These are phyloP conservation scores for Phytopythium aichiense DNA, from an alignment of 352 stramenopile genomes.

Conservation along the genomic window DNA sequence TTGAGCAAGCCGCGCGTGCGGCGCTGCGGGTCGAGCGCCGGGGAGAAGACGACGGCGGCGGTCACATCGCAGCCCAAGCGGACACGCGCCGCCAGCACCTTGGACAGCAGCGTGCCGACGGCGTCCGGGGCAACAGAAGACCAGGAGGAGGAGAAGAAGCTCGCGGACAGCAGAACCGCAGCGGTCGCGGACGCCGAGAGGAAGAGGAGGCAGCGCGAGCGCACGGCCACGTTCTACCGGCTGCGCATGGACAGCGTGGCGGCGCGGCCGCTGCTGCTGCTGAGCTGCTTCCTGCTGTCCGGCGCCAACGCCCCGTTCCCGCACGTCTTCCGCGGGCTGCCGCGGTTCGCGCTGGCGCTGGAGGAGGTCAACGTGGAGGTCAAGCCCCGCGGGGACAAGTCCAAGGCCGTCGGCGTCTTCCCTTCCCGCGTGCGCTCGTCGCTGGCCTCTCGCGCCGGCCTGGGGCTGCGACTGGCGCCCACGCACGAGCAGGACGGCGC, in stretches of 20 bases:
- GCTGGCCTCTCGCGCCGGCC: slow-evolving; percentile 37
- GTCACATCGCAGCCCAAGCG: background rate
- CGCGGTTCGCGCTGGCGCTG: slow-evolving; percentile 64
- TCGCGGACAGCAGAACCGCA: slow-evolving; percentile 12
- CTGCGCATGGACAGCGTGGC: slow-evolving; percentile 28
- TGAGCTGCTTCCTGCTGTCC: slow-evolving; percentile 67
- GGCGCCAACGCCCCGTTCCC: slow-evolving; percentile 74
- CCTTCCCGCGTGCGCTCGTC: slow-evolving; percentile 70
- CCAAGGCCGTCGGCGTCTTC: slow-evolving; percentile 21
- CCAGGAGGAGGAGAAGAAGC: background rate
- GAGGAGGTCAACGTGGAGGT: slow-evolving; percentile 72
- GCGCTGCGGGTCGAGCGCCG: slow-evolving; percentile 17
- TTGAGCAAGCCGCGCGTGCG: slow-evolving; percentile 10
- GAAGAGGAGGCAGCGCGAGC: background rate
- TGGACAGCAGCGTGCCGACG: background rate
- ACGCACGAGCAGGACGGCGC: slow-evolving; percentile 55
- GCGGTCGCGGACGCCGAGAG: slow-evolving; percentile 4
- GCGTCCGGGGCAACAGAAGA: background rate
- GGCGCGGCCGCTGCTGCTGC: slow-evolving; percentile 45
- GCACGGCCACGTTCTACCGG: slow-evolving; percentile 4
- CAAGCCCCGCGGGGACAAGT: slow-evolving; percentile 13
- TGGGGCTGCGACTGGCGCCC: slow-evolving; percentile 56
- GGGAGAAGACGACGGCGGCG: background rate
- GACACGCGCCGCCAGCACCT: background rate
- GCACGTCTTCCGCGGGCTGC: slow-evolving; percentile 58